A percentile compares a stretch with the other conserved stretches of the same genome.
These are phyloP conservation scores for Suillus subluteus DNA, from an alignment of 768 basidiomycete genomes.

Conservation along the genomic window DNA sequence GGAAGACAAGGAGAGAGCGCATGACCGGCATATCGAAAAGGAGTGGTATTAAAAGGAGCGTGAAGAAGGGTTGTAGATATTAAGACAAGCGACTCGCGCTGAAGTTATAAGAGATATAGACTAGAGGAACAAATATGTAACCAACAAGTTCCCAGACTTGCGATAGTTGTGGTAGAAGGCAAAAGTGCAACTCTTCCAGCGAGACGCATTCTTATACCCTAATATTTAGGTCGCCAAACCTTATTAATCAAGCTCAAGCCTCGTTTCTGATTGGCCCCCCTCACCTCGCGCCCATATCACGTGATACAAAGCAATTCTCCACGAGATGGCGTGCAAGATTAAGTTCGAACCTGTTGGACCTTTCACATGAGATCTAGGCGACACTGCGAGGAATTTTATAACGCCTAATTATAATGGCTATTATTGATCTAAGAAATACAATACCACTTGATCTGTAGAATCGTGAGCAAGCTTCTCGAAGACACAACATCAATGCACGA, in stretches of 20 bases:
- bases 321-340: not conserved
- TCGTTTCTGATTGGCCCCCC: slow-evolving; percentile 15
- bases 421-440: not conserved
- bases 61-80: slow-evolving; percentile 16
- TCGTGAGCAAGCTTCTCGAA: not conserved
- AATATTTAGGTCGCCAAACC: slow-evolving; percentile 7
- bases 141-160: slow-evolving; percentile 8
- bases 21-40: slow-evolving; percentile 36
- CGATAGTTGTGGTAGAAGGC: slow-evolving; percentile 23
- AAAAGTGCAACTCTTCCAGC: slow-evolving; percentile 3
- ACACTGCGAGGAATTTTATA: not conserved
- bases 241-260: slow-evolving; percentile 7
- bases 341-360: not conserved
- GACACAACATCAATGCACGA: not conserved
- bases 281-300: slow-evolving; percentile 10
- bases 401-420: not conserved
- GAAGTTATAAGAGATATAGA: slow-evolving; percentile 23
- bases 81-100: slow-evolving; percentile 33
- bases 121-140: slow-evolving; percentile 10
- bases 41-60: slow-evolving; percentile 20
- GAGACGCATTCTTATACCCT: slow-evolving; percentile 9
- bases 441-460: not conserved
- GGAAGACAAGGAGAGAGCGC: slow-evolving; percentile 43
- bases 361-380: not conserved
- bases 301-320: slow-evolving; percentile 15